A percentile compares a stretch with the other conserved stretches of the same genome.
These are phyloP conservation scores for Trichoderma koningii DNA, from an alignment of 2,329 filamentous ascomycete species.

Conservation along the genomic window DNA sequence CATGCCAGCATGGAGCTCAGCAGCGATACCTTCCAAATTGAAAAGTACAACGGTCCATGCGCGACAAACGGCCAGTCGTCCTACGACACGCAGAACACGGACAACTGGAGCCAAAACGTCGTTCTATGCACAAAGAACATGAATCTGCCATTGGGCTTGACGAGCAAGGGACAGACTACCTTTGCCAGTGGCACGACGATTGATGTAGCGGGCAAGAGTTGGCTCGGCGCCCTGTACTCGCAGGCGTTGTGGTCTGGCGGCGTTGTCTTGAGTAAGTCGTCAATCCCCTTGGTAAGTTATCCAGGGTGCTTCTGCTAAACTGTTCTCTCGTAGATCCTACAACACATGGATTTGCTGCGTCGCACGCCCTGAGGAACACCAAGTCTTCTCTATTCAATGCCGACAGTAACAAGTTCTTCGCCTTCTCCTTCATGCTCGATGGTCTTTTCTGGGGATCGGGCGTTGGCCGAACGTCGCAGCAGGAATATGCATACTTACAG, in stretches of 20 bases:
- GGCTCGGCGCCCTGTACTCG: neutral
- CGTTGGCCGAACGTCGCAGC: neutral
- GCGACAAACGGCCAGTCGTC: neutral
- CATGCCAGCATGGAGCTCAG: neutral
- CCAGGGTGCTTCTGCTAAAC: neutral
- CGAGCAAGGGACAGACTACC: neutral
- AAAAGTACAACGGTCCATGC: neutral
- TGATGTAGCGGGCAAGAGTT: neutral
- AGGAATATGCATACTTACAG: neutral
- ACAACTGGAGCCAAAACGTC: neutral
- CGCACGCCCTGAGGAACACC: neutral
- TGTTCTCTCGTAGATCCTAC: neutral
- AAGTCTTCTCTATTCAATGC: neutral
- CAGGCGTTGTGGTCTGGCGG: neutral
- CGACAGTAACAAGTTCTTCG: neutral
- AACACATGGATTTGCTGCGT: neutral
- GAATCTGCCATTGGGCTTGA: neutral
- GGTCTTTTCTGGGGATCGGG: neutral
- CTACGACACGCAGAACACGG: neutral
- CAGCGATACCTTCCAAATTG: neutral
- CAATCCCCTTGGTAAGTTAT: neutral
- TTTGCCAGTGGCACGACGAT: conserved; percentile 1
- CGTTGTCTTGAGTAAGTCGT: neutral
- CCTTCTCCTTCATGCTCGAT: neutral
- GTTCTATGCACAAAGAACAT: neutral